Evolutionary conservation across 164 flowering plant species (phyloP), one percentile per base, ranked within the genome.

Genomic region (Aristolochia californica): DNA sequence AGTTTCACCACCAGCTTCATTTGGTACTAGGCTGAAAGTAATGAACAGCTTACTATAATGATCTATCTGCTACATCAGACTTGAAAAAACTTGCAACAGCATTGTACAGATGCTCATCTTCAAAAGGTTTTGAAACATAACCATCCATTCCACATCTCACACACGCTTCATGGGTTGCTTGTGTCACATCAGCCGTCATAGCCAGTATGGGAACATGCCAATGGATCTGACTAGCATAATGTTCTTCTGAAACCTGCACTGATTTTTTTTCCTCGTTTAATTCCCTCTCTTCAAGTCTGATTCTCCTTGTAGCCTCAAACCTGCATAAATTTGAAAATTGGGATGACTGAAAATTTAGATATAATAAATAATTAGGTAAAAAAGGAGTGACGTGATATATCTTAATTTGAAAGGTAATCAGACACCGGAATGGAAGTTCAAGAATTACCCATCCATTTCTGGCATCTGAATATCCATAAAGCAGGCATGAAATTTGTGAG

Each of bases 381-480:
- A n/a, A 53, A 14, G 11, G 16, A 53, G 2, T 15, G n/a, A 0
- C 5, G n/a, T n/a, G n/a, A n/a, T n/a, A n/a, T n/a, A n/a, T n/a
- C n/a, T n/a, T n/a, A n/a, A 50, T 24, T 10, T 22, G 5, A 23
- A 50, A 49, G 11, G 53, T 49, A 47, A 4, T 8, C 54, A 50
- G 15, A 50, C 26, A 17, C 23, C 11, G 26, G 10, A 50, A 13
- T 50, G 7, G 17, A 22, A 26, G 5, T 50, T 34, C 40, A 23
- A 22, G 54, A 24, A 17, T 50, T 78, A 88, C 96, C 98, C 97
- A 61, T 88, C 97, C 94, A 88, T 84, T 68, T 80, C 97, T 38
- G 98, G 98, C 98, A 93, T 93, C 53, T 89, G 97, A 60, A 85
- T 78, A 80, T 93, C 98, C 98, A 93, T 93, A 73, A 93, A 93